phyloP scores from a whole-genome alignment of 495 filamentous ascomycete species.

The Schizothecium vesticola region DNA sequence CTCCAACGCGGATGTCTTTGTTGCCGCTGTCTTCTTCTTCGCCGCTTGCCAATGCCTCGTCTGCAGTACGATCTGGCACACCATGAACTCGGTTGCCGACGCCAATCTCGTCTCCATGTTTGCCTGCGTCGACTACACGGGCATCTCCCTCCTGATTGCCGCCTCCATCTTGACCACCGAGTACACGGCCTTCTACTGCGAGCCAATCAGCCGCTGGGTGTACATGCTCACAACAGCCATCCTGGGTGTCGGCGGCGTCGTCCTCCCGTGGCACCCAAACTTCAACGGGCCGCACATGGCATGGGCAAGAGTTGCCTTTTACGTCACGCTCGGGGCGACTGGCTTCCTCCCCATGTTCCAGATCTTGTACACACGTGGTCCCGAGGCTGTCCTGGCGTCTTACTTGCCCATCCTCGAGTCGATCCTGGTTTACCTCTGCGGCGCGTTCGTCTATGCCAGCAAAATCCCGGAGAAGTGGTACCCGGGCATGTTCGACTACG shows the following conservation, averaged over 20 bases:
- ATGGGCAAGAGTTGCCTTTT: conserved; percentile 90
- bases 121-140: conserved; percentile 97
- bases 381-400: conserved; percentile 70
- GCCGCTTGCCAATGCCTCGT: conserved; percentile 93
- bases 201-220: conserved; percentile 77
- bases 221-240: conserved; percentile 80
- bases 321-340: conserved; percentile 79
- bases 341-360: conserved; percentile 87
- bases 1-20: conserved; percentile 77
- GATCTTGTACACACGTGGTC: conserved; percentile 69
- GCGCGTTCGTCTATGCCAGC: conserved; percentile 84
- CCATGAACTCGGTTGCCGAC: conserved; percentile 91
- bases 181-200: conserved; percentile 98
- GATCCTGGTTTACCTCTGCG: conserved; percentile 75
- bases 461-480: conserved; percentile 91
- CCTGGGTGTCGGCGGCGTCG: conserved; percentile 80
- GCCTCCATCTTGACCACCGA: conserved; percentile 97
- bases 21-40: conserved; percentile 94
- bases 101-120: conserved; percentile 88
- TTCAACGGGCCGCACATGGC: conserved; percentile 93
- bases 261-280: conserved; percentile 91
- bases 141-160: conserved; percentile 92
- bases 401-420: conserved; percentile 87
- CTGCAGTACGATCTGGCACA: conserved; percentile 96
- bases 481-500: conserved; percentile 89